phyloP scores from a whole-genome alignment of 345 rosid genomes.

The Abelmoschus esculentus region DNA sequence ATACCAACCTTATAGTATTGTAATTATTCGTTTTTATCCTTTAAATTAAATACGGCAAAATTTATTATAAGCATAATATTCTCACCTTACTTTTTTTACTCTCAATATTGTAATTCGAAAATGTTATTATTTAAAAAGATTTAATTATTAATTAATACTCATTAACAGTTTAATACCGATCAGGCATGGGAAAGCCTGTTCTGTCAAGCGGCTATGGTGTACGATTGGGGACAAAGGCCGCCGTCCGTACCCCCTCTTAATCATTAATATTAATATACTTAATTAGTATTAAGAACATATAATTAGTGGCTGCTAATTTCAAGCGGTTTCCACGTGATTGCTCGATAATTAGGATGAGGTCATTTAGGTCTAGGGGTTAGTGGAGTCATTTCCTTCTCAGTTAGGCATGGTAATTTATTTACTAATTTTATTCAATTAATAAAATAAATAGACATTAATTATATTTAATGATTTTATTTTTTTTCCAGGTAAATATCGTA shows the following conservation, averaged over 20 bases:
- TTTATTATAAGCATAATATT: too few relatives aligned
- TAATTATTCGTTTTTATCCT: too few relatives aligned
- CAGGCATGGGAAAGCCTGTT: conserved; percentile 25
- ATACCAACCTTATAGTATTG: too few relatives aligned
- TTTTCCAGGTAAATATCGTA: neutral
- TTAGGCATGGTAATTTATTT: neutral
- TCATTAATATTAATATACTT: neutral
- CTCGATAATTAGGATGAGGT: conserved; percentile 14
- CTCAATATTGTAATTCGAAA: too few relatives aligned
- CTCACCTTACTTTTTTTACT: too few relatives aligned
- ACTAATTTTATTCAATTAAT: neutral
- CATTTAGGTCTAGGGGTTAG: conserved; percentile 13
- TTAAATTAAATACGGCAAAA: too few relatives aligned
- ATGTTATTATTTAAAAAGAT: too few relatives aligned
- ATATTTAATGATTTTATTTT: neutral
- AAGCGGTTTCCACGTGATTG: conserved; percentile 50
- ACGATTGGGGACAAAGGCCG: neutral
- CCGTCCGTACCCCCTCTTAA: conserved; percentile 16
- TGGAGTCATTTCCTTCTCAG: neutral
- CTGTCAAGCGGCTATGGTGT: neutral
- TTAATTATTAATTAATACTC: too few relatives aligned
- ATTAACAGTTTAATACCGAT: neutral
- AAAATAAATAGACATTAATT: neutral
- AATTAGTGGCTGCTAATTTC: conserved; percentile 34
- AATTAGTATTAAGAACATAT: conserved; percentile 19